Evolutionary conservation across 2,329 filamentous ascomycete species (phyloP).

Genomic region (Coniochaeta sp.): DNA sequence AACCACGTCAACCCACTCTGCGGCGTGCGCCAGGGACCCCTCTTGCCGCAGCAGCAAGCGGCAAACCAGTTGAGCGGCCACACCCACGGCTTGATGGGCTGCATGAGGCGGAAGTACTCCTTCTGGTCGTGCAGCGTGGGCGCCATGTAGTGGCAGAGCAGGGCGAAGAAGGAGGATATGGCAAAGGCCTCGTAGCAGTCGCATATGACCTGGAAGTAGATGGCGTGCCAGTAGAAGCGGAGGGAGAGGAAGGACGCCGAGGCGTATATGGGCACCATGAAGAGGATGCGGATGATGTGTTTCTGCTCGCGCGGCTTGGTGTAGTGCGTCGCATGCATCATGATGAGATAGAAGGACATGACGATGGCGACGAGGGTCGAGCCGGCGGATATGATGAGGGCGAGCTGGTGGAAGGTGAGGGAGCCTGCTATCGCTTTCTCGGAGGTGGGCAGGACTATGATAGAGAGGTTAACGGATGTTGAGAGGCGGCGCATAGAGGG

Average conservation of each 20-base stretch:
- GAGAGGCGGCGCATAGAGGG: slow-evolving; percentile 5
- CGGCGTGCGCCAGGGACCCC: slow-evolving; percentile 66
- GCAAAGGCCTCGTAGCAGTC: slow-evolving; percentile 89
- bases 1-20: slow-evolving; percentile 83
- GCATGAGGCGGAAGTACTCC: slow-evolving; percentile 66
- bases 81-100: slow-evolving; percentile 64
- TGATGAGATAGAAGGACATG: slow-evolving; percentile 49
- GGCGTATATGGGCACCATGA: slow-evolving; percentile 81
- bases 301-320: slow-evolving; percentile 53
- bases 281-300: slow-evolving; percentile 78
- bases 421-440: slow-evolving; percentile 39
- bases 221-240: slow-evolving; percentile 66
- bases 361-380: slow-evolving; percentile 43
- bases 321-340: slow-evolving; percentile 53
- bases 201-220: slow-evolving; percentile 75
- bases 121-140: slow-evolving; percentile 76
- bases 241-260: slow-evolving; percentile 68
- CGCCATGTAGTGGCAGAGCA: slow-evolving; percentile 75
- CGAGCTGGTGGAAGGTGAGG: slow-evolving; percentile 48
- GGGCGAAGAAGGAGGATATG: slow-evolving; percentile 78
- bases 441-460: slow-evolving; percentile 35
- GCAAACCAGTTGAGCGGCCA: slow-evolving; percentile 65
- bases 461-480: not conserved
- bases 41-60: slow-evolving; percentile 61
- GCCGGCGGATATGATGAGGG: slow-evolving; percentile 41